Evolutionary conservation across 345 rosid species (phyloP), one percentile per base, ranked within the genome.

Genomic region (Moricandia moricandioides): DNA sequence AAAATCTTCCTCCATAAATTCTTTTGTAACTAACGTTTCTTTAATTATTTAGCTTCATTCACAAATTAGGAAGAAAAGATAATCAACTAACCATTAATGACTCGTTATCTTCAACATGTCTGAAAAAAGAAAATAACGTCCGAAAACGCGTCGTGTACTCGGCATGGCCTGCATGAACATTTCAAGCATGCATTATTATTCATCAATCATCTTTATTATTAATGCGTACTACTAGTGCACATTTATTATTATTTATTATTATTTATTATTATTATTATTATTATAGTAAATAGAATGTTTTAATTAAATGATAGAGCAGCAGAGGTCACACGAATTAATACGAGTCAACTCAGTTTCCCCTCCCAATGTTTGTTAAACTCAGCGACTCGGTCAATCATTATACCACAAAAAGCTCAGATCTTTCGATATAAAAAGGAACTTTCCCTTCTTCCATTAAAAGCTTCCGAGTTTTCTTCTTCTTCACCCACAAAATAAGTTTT

Each of bases 261-360:
- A 16, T 5, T n/a, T n/a, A n/a, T 21, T 21, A 3, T 64, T 62
- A 5, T 24, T 70, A 4, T 10, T 17, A 9, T 31, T 43, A 17
- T 12, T 8, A 16, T 5, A 62, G 7, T 24, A 47, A 14, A 43
- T 71, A 54, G 66, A 76, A 71, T 78, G 76, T 45, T 71, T 65
- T 71, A 12, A 13, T 43, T 13, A 43, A 13, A 40, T 40, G 47
- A 40, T 40, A 43, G 51, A 43, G 51, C 7, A 43, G 51, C 16
- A 43, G 17, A 43, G 51, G 16, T 43, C 2, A 78, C 77, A 78
- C 69, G 81, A 59, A 71, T 63, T 26, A 3, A 59, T 16, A 71
- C 81, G 77, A 72, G 81, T 78, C 77, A 71, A 78, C 81, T 78
- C 76, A 65, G 43, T 68, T 77, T 77, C 71, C 8, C 21, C 71